Percentiles rank a stretch among this genome's conserved stretches.
These are phyloP conservation scores for Podospora australis DNA, from an alignment of 495 filamentous ascomycete species.

Conservation along the genomic window DNA sequence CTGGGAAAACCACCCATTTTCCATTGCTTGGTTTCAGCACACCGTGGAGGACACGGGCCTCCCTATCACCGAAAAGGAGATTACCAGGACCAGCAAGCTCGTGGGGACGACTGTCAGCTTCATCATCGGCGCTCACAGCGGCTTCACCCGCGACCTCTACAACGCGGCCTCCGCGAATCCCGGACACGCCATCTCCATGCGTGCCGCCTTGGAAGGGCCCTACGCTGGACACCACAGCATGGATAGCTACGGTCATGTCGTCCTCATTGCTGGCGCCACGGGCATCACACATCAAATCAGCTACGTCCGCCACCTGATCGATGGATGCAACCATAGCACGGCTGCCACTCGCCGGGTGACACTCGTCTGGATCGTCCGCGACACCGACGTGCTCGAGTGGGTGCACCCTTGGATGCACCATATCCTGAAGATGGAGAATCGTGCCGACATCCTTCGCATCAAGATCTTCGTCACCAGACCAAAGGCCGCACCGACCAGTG, in stretches of 20 bases:
- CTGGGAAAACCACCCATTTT: slow-evolving; percentile 92
- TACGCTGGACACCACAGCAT: slow-evolving; percentile 79
- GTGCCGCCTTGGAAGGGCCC: slow-evolving; percentile 69
- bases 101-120: slow-evolving; percentile 47
- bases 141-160: slow-evolving; percentile 81
- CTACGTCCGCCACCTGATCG: slow-evolving; percentile 75
- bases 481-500: slow-evolving; percentile 55
- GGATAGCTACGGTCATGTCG: slow-evolving; percentile 80
- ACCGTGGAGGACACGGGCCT: slow-evolving; percentile 20
- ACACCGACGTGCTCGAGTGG: slow-evolving; percentile 85
- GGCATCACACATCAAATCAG: slow-evolving; percentile 94
- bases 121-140: slow-evolving; percentile 76
- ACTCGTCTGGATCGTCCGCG: slow-evolving; percentile 87
- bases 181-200: slow-evolving; percentile 25
- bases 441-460: slow-evolving; percentile 72
- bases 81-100: slow-evolving; percentile 16
- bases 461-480: slow-evolving; percentile 85
- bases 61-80: slow-evolving; percentile 25
- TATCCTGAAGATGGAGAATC: slow-evolving; percentile 69
- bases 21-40: slow-evolving; percentile 71
- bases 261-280: slow-evolving; percentile 86
- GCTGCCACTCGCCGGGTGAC: slow-evolving; percentile 73
- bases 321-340: slow-evolving; percentile 63
- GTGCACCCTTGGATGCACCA: slow-evolving; percentile 88
- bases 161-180: slow-evolving; percentile 29